Evolutionary conservation across 2,329 filamentous ascomycete species (phyloP), one percentile per base, ranked within the genome.

Genomic region (Ophiostoma himal-ulmi): DNA sequence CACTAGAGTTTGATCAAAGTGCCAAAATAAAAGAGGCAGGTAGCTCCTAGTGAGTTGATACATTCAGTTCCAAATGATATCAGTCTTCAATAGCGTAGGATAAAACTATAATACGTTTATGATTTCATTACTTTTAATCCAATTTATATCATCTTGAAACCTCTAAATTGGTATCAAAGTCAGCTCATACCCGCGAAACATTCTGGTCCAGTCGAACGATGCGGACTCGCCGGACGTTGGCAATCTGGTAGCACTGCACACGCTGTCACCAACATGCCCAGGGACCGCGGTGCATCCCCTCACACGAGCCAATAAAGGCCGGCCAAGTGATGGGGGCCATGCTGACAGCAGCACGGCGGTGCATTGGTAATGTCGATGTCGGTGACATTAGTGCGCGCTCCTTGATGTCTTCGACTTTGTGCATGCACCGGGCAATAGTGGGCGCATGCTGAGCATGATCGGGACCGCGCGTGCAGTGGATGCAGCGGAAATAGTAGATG

Each of bases 151-250:
- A 48, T 48, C 37, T 20, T 30, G 3, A 2, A 30, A 30, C 39
- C 2, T 8, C n/a, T n/a, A 54, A 34, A 67, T 20, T 48, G 22
- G 22, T 17, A 41, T 67, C 65, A 26, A 11, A 13, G 37, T 20
- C 6, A 41, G 13, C 36, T 69, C 22, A 48, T 36, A 69, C 34
- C 7, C 37, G 37, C 68, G 62, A 8, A 66, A 72, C 10, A 37
- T 62, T 14, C 64, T 62, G 10, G 65, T 68, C 71, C 71, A 72
- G 48, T 70, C 67, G 34, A 70, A 62, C 26, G 57, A 62, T 22
- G 37, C 7, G 41, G 2, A 34, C 39, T 54, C 39, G 10, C 48
- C 83, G 82, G 71, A 90, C 89, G 74, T 90, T 90, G 22, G 83
- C 69, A 30, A 72, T 72, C 13, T 54, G 62, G 52, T 72, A 72